Evolutionary conservation across 352 stramenopile species (phyloP), one percentile per base, ranked within the genome.

Genomic region (Phytophthora ramorum): DNA sequence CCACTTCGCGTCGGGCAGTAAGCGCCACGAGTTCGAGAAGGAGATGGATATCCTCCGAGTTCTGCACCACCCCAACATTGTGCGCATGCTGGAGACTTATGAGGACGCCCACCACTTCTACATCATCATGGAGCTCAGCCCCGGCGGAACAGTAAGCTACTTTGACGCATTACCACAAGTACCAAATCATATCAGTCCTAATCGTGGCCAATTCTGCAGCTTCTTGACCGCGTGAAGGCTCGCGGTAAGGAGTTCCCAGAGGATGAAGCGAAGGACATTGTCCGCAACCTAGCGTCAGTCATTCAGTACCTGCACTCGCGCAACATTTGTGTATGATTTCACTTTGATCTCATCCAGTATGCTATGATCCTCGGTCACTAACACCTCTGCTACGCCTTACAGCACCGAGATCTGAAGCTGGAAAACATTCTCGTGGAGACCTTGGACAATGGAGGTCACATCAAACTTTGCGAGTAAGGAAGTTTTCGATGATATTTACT

Each of bases 81-180:
- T 95, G 56, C 78, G 78, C 16, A 90, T 95, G 77, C 45, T 93
- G 6, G 86, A 95, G 57, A 95, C 86, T 1, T 95, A 82, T 35
- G 85, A 95, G 63, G 81, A 90, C 34, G 63, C 76, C 30, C 71
- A 89, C 47, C 83, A 92, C 53, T 93, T 95, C 60, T 90, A 89
- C 60, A 93, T 95, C 66, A 91, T 95, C 76, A 95, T 95, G 86
- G 86, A 95, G 63, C 80, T 95, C 26, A 85, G 81, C 37, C 68
- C 76, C 8, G 79, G 78, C 4, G 86, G 86, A 53, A 92, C 83
- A 48, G 80, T 89, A 62, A 2, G 73, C 37, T 59, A 60, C 22
- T 30, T 41, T 24, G n/a, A 22, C n/a, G 10, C 16, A 17, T 20
- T 52, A 4, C 12, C n/a, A 16, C 13, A 16, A 52, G 7, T 14